A percentile compares a stretch with the other conserved stretches of the same genome.
phyloP scores from a whole-genome alignment of 768 basidiomycete genomes.

The Baorangia bicolor region DNA sequence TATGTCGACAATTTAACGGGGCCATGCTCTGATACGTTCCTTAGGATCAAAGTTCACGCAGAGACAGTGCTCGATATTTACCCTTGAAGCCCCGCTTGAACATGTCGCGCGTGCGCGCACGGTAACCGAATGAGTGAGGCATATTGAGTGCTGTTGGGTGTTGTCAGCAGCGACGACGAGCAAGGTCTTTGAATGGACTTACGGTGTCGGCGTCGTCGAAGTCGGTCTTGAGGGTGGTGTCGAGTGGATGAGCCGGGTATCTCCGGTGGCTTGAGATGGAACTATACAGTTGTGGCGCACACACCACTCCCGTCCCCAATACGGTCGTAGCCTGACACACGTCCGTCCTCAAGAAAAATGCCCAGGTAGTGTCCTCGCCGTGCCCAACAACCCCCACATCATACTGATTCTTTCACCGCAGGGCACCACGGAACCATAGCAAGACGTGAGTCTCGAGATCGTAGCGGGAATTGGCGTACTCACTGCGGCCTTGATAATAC shows the following conservation, averaged over 20 bases:
- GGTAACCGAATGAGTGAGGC: constrained; percentile 99
- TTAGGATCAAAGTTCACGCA: constrained; percentile 8
- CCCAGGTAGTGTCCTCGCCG: constrained; percentile 62
- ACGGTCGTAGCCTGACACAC: constrained; percentile 32
- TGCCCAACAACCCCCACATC: background rate
- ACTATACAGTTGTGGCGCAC: constrained; percentile 65
- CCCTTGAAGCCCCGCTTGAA: constrained; percentile 99
- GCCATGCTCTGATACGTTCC: constrained; percentile 68
- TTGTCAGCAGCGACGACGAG: constrained; percentile 12
- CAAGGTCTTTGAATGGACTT: constrained; percentile 31
- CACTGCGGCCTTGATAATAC: constrained; percentile 53
- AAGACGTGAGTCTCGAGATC: constrained; percentile 91
- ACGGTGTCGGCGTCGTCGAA: constrained; percentile 49
- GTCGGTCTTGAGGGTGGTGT: constrained; percentile 44
- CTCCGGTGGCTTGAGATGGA: constrained; percentile 62
- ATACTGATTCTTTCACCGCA: constrained; percentile 38
- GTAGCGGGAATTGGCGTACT: constrained; percentile 66
- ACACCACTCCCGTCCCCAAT: constrained; percentile 37
- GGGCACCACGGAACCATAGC: constrained; percentile 90
- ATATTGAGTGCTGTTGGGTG: constrained; percentile 63
- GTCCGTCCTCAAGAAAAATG: constrained; percentile 69
- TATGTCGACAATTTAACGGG: constrained; percentile 88
- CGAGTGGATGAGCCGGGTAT: constrained; percentile 41
- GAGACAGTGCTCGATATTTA: constrained; percentile 38
- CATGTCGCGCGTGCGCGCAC: constrained; percentile 99